These are phyloP conservation scores for Glebionis coronaria DNA, from an alignment of 129 eudicot species.

Conservation along the genomic window DNA sequence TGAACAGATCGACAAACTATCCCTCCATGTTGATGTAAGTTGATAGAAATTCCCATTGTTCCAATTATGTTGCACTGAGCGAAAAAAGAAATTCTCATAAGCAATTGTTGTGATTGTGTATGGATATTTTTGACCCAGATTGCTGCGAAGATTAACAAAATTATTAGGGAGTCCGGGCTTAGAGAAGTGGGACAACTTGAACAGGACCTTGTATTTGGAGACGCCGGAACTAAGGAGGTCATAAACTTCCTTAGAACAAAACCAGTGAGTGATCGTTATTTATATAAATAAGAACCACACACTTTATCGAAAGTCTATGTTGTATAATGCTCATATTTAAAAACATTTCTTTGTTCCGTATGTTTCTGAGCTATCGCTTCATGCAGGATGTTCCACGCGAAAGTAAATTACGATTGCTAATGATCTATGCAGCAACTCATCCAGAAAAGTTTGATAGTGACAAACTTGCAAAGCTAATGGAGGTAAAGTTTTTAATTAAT, in stretches of 20 bases:
- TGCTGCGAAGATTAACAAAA: slow-evolving; percentile 80
- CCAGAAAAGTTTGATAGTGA: slow-evolving; percentile 80
- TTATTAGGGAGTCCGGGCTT: slow-evolving; percentile 70
- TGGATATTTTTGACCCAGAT: slow-evolving; percentile 47
- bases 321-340: slow-evolving; percentile 6
- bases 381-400: slow-evolving; percentile 81
- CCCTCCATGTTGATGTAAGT: slow-evolving; percentile 98
- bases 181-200: slow-evolving; percentile 93
- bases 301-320: not conserved
- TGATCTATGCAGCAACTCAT: slow-evolving; percentile 85
- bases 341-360: not conserved
- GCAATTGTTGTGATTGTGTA: slow-evolving; percentile 9
- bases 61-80: slow-evolving; percentile 10
- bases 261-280: slow-evolving; percentile 39
- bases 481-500: slow-evolving; percentile 37
- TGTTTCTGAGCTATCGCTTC: slow-evolving; percentile 12
- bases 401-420: slow-evolving; percentile 74
- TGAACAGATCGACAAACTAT: slow-evolving; percentile 92
- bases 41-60: slow-evolving; percentile 3
- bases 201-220: slow-evolving; percentile 97
- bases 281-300: slow-evolving; percentile 7
- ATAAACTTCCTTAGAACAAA: slow-evolving; percentile 69
- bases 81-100: slow-evolving; percentile 11
- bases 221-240: slow-evolving; percentile 93
- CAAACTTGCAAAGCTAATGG: slow-evolving; percentile 67